Evolutionary conservation across 345 rosid genomes (phyloP).

Genomic region (Reutealis trisperma): DNA sequence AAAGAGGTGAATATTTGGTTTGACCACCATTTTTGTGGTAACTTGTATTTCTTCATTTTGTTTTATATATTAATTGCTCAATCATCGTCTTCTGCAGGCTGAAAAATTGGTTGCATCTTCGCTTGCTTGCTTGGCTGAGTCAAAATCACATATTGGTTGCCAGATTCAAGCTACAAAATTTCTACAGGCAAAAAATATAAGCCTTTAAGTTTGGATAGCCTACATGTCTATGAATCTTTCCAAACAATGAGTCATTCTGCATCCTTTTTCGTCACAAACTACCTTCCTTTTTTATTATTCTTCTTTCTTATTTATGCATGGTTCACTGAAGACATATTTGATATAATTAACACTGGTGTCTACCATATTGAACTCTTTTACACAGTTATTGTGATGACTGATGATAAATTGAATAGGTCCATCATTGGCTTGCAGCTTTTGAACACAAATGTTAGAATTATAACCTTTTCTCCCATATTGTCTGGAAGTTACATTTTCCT

Average conservation of each 20-base stretch:
- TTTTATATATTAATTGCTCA: not conserved
- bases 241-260: not conserved
- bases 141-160: slow-evolving; percentile 33
- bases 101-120: slow-evolving; percentile 80
- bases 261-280: not conserved
- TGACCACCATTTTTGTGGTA: slow-evolving; percentile 12
- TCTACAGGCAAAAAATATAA: slow-evolving; percentile 62
- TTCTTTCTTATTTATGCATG: not conserved
- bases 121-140: slow-evolving; percentile 66
- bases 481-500: not conserved
- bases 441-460: slow-evolving; percentile 1
- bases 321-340: not conserved
- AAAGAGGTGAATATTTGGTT: slow-evolving; percentile 55
- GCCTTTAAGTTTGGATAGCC: slow-evolving; percentile 14
- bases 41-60: slow-evolving; percentile 5
- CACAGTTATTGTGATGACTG: not conserved
- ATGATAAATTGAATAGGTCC: not conserved
- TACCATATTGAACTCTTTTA: not conserved
- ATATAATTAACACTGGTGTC: not conserved
- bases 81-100: slow-evolving; percentile 50
- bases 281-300: slow-evolving; percentile 1
- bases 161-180: slow-evolving; percentile 45
- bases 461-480: not conserved
- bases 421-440: not conserved
- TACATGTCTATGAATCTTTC: slow-evolving; percentile 2